These are phyloP conservation scores for Candida koratica DNA, from an alignment of 805 yeast species.

Conservation along the genomic window DNA sequence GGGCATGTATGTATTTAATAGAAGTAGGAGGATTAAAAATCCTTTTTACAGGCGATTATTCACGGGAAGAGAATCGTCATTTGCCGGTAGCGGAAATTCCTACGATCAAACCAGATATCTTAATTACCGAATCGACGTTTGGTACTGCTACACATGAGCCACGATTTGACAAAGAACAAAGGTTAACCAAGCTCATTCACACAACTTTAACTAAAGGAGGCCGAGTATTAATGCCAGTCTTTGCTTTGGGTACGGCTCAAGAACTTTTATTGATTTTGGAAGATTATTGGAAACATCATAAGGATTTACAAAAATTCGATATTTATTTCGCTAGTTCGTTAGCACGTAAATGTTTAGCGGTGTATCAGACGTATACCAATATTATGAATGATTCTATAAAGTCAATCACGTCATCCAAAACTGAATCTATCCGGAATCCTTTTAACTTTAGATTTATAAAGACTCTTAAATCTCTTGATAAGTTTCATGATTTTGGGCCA, in stretches of 20 bases:
- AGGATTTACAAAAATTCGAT: conserved; percentile 75
- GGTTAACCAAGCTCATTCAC: conserved; percentile 78
- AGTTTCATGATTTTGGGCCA: conserved; percentile 90
- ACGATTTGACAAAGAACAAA: conserved; percentile 74
- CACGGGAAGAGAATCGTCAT: conserved; percentile 94
- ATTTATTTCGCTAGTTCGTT: conserved; percentile 89
- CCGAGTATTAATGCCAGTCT: conserved; percentile 85
- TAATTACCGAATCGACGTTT: conserved; percentile 93
- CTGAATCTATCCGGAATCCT: conserved; percentile 54
- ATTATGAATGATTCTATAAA: conserved; percentile 95
- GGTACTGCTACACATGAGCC: conserved; percentile 98
- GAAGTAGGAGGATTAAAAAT: conserved; percentile 91
- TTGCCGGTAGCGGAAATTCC: conserved; percentile 94
- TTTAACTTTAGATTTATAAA: conserved; percentile 84
- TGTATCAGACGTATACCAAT: conserved; percentile 91
- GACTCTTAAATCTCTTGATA: conserved; percentile 73
- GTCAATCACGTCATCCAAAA: conserved; percentile 42
- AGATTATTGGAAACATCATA: conserved; percentile 87
- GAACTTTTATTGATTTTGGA: conserved; percentile 85
- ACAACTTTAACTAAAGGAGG: conserved; percentile 86
- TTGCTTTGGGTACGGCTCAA: conserved; percentile 96
- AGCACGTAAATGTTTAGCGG: conserved; percentile 96
- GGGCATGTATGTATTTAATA: conserved; percentile 96
- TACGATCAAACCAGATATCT: conserved; percentile 75
- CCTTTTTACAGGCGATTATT: conserved; percentile 93